Percentiles rank a stretch among this genome's conserved stretches.
Conservation (phyloP, 1,284 basidiomycete genomes). For the Pterula multifida region DNA sequence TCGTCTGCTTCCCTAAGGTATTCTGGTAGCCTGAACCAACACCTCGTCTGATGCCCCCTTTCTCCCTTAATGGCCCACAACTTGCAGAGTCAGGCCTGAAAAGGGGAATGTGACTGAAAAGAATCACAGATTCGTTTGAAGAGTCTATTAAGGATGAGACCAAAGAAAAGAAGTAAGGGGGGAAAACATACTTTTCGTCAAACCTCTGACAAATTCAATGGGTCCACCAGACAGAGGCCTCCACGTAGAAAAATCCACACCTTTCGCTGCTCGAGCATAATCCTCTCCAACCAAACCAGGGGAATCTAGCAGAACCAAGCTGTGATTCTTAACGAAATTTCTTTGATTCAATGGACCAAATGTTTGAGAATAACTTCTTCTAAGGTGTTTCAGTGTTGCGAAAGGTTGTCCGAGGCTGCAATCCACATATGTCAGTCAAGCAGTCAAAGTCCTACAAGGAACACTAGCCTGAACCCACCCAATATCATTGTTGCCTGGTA, state of each 20-base stretch:
- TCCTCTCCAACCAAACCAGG: slow-evolving; percentile 69
- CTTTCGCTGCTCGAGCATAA: slow-evolving; percentile 47
- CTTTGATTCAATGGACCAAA: slow-evolving; percentile 48
- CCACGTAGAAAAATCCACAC: slow-evolving; percentile 45
- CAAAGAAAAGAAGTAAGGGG: slow-evolving; percentile 3
- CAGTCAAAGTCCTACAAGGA: too few species aligned
- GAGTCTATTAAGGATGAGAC: slow-evolving; percentile 11
- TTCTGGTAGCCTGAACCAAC: slow-evolving; percentile 79
- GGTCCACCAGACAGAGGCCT: slow-evolving; percentile 45
- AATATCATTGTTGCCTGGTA: slow-evolving; percentile 85
- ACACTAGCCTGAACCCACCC: slow-evolving; percentile 44
- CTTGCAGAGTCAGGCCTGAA: slow-evolving; percentile 53
- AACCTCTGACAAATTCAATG: slow-evolving; percentile 58
- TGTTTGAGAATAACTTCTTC: slow-evolving; percentile 38
- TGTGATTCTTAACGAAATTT: slow-evolving; percentile 50
- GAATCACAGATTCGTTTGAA: slow-evolving; percentile 36
- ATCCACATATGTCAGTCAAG: background rate
- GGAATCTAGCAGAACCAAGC: slow-evolving; percentile 59
- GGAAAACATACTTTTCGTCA: slow-evolving; percentile 31
- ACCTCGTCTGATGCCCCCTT: slow-evolving; percentile 59
- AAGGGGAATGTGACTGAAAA: slow-evolving; percentile 79
- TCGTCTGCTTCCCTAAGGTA: slow-evolving; percentile 61
- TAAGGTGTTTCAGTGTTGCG: slow-evolving; percentile 20
- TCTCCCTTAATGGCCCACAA: slow-evolving; percentile 71
- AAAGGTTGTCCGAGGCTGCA: background rate